Conservation (phyloP, 139 green algal genomes). For the Coelastrella sp. region DNA sequence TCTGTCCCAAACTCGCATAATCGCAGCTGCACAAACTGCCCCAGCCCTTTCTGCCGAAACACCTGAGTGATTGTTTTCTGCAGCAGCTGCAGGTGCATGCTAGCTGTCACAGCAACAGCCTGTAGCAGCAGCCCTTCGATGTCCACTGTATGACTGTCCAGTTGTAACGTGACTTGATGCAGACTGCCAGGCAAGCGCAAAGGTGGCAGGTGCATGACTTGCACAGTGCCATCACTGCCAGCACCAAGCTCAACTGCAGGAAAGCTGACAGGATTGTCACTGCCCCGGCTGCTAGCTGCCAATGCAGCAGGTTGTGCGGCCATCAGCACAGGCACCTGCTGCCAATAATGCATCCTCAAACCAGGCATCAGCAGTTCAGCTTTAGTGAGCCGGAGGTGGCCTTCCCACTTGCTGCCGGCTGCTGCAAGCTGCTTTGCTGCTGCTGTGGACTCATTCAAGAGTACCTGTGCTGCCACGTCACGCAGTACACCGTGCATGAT, state of each 20-base stretch:
- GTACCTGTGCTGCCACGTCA: slow-evolving; percentile 40
- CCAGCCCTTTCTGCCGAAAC: slow-evolving; percentile 2
- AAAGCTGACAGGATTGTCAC: not conserved
- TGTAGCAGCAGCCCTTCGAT: slow-evolving; percentile 47
- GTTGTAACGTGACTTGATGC: slow-evolving; percentile 24
- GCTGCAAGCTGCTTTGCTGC: slow-evolving; percentile 27
- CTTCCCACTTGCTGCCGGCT: slow-evolving; percentile 27
- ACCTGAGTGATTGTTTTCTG: not conserved
- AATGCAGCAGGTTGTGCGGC: not conserved
- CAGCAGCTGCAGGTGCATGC: slow-evolving; percentile 37
- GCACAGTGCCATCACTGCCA: slow-evolving; percentile 35
- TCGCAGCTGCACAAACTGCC: slow-evolving; percentile 1
- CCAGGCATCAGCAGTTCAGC: slow-evolving; percentile 37
- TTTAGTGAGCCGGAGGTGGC: slow-evolving; percentile 9
- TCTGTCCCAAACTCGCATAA: slow-evolving; percentile 1
- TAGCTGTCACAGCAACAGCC: slow-evolving; percentile 19
- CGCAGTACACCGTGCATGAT: slow-evolving; percentile 44
- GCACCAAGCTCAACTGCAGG: slow-evolving; percentile 45
- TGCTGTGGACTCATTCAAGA: slow-evolving; percentile 26
- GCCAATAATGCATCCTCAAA: slow-evolving; percentile 46
- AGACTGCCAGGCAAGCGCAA: not conserved
- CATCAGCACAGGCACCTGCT: slow-evolving; percentile 6
- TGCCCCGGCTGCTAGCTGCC: not conserved
- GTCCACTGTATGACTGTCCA: slow-evolving; percentile 41
- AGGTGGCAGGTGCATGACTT: slow-evolving; percentile 45